Evolutionary conservation across 768 basidiomycete genomes (phyloP), one percentile per base, ranked within the genome.

Genomic region (Lactarius quietus): DNA sequence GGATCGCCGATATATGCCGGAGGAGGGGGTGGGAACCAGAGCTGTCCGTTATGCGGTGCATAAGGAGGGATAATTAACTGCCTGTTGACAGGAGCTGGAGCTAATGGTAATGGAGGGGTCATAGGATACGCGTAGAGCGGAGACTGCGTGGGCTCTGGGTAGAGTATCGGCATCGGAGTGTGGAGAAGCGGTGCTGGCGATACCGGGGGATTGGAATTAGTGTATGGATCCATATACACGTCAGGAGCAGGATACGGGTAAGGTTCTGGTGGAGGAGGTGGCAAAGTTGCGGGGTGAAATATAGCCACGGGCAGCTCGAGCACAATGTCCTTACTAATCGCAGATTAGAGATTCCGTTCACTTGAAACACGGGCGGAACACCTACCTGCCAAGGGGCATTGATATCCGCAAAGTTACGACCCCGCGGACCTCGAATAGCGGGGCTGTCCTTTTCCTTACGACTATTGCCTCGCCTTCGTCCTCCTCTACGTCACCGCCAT

Each of bases 321-420:
- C 33, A 82, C 70, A 29, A 90, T 81, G 72, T 92, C 89, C 74
- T 90, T 91, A 70, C 92, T 93, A 69, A 10, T 18, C 41, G 56
- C 67, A 59, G 57, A 17, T 68, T 20, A 65, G 26, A 6, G 45
- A 41, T 57, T 45, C 45, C 23, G 4, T 48, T 15, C 23, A 54
- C 54, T 61, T 62, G 66, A 62, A 23, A n/a, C n/a, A n/a, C n/a
- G 28, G n/a, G 59, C 45, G 23, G 63, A 41, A 4, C 10, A 75
- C 81, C 57, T 69, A 91, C 90, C 83, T 87, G 72, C 85, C 88
- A 48, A 87, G 75, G n/a, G 86, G 87, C 86, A 90, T 87, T n/a
- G 77, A 77, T 58, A 93, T 79, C 72, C 80, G 86, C 59, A 92
- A 76, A 29, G 76, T 78, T n/a, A 92, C 78, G 17, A 80, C 74